Evolutionary conservation across 2,329 filamentous ascomycete species (phyloP), one percentile per base, ranked within the genome.

Genomic region (Grosmannia huntii): DNA sequence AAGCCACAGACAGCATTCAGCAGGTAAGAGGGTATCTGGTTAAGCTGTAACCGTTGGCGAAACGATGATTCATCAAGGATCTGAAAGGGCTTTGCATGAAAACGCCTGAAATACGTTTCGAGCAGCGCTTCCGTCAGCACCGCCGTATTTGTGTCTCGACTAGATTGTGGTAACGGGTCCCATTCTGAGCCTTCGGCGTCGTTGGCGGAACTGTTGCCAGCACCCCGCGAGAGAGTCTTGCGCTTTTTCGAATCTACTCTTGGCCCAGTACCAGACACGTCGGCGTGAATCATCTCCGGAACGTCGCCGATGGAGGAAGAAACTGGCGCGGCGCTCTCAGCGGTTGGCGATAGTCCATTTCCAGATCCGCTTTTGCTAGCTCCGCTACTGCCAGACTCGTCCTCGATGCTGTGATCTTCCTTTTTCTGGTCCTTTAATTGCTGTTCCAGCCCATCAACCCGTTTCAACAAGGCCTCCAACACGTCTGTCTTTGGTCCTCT

Each of bases 401-500:
- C 28, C 60, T 64, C 33, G 63, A 53, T 14, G 66, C 65, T 57
- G 63, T 56, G 11, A 50, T 67, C 70, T 12, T 70, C 69, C 63
- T 83, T 84, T 66, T 85, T 82, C 62, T 63, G 58, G 23, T 86
- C 83, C 68, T 89, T 88, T 46, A 95, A 75, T 62, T 85, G 83
- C 67, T 87, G 89, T 69, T 95, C 89, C 55, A 95, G 75, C 1
- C 89, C 89, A 21, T 95, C 90, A 2, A 95, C 89, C 57, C 90
- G 81, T 70, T 92, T 95, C 60, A 95, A 68, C 10, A 95, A 74
- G 1, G 90, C 89, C 69, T 95, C 90, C 36, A 95, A 75, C 5
- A 95, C 88, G 68, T 95, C 90, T 31, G 89, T 95, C 72, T 95
- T 95, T 3, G 90, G 90, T 0, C 90, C 90, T 68, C 90, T 80